Evolutionary conservation across 1,284 basidiomycete genomes (phyloP).

Genomic region (Melampsora occidentalis): DNA sequence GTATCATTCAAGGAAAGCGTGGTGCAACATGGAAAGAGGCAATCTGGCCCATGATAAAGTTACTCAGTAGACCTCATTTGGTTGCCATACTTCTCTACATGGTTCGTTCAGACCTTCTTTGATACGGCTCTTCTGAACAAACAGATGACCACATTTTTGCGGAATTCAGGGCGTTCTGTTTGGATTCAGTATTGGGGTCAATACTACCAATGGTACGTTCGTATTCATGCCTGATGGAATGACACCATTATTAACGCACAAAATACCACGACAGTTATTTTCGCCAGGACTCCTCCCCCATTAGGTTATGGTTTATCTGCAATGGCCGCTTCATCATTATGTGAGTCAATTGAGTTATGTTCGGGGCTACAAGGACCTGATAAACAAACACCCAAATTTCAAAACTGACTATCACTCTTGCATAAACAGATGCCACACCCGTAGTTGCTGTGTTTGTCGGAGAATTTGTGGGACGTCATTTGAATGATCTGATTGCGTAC

Average conservation of each 20-base stretch:
- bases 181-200: constrained; percentile 69
- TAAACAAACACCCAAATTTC: not conserved
- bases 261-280: constrained; percentile 49
- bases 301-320: constrained; percentile 63
- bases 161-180: constrained; percentile 54
- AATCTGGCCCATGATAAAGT: constrained; percentile 58
- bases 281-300: constrained; percentile 63
- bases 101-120: constrained; percentile 55
- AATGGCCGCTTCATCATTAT: constrained; percentile 65
- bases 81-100: constrained; percentile 63
- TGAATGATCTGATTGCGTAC: constrained; percentile 67
- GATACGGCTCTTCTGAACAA: no score
- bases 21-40: constrained; percentile 61
- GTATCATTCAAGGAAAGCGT: constrained; percentile 63
- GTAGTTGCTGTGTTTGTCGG: constrained; percentile 65
- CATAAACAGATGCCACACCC: constrained; percentile 48
- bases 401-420: no score
- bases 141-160: no score
- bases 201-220: constrained; percentile 67
- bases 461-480: constrained; percentile 65
- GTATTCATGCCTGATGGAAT: not conserved
- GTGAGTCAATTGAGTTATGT: constrained; percentile 56
- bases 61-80: constrained; percentile 67
- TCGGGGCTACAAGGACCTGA: no score
- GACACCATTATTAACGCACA: not conserved